Evolutionary conservation across 257 asterid species (phyloP).

Genomic region (Fraxinus quadrangulata): DNA sequence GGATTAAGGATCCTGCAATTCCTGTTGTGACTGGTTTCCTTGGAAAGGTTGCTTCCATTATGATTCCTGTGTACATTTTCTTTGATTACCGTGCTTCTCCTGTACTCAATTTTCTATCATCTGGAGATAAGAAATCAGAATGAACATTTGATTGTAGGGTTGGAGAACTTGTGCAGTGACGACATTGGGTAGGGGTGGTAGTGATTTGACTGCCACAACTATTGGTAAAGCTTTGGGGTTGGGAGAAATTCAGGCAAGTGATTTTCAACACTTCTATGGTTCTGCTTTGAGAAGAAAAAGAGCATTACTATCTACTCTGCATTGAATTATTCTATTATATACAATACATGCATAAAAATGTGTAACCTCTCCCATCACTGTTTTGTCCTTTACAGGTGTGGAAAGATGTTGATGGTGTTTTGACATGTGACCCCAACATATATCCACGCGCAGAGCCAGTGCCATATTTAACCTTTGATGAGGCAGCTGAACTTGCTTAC

Average conservation of each 20-base stretch:
- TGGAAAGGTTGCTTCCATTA: constrained; percentile 61
- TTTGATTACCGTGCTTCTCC: not conserved
- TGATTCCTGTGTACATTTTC: constrained; percentile 16
- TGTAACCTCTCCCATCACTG: constrained; percentile 3
- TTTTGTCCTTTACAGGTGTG: constrained; percentile 62
- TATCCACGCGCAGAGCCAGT: constrained; percentile 69
- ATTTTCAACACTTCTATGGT: not conserved
- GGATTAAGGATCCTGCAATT: constrained; percentile 71
- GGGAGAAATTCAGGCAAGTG: constrained; percentile 80
- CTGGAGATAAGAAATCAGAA: constrained; percentile 14
- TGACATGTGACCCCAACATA: constrained; percentile 94
- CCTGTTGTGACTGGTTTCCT: constrained; percentile 92
- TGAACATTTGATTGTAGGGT: constrained; percentile 48
- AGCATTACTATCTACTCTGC: not conserved
- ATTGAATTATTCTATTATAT: not conserved
- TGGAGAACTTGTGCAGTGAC: constrained; percentile 84
- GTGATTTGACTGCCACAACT: constrained; percentile 95
- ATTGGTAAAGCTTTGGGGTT: constrained; percentile 86
- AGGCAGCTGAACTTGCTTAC: constrained; percentile 98
- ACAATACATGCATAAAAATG: not conserved
- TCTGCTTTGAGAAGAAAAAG: not conserved
- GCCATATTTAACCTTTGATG: constrained; percentile 88
- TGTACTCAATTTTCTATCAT: not conserved
- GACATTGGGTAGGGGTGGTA: constrained; percentile 91
- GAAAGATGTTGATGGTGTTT: constrained; percentile 99